phyloP scores from a whole-genome alignment of 2,329 filamentous ascomycete genomes.

The Aureobasidium pullulans region DNA sequence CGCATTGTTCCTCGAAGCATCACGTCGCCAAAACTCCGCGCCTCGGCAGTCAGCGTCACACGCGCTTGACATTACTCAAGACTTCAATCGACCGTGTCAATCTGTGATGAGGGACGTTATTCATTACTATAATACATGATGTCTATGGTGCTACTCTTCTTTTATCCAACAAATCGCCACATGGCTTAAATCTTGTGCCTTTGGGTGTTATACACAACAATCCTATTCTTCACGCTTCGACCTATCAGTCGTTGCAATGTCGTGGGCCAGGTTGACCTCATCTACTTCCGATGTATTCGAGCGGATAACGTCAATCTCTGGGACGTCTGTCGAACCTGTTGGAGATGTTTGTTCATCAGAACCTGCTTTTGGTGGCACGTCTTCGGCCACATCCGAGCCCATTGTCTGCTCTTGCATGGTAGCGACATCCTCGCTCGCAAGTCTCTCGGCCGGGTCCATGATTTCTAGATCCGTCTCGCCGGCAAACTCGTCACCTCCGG shows the following conservation, averaged over 20 bases:
- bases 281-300: background rate
- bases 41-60: background rate
- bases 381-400: slow-evolving; percentile 12
- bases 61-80: background rate
- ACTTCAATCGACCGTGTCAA: background rate
- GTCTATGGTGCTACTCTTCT: background rate
- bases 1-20: background rate
- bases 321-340: background rate
- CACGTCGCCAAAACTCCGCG: background rate
- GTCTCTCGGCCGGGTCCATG: slow-evolving; percentile 17
- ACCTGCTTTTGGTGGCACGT: background rate
- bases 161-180: background rate
- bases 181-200: too few relatives aligned
- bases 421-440: background rate
- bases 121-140: slow-evolving; percentile 10
- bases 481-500: slow-evolving; percentile 23
- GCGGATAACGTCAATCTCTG: too few relatives aligned
- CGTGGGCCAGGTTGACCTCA: background rate
- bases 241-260: background rate
- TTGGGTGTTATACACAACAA: background rate
- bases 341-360: slow-evolving; percentile 16
- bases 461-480: slow-evolving; percentile 23
- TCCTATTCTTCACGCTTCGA: background rate
- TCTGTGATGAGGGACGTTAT: background rate
- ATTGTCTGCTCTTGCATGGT: slow-evolving; percentile 12